Base-by-base conservation (phyloP, 164 flowering plant species). In the Sextonia rubra region DNA sequence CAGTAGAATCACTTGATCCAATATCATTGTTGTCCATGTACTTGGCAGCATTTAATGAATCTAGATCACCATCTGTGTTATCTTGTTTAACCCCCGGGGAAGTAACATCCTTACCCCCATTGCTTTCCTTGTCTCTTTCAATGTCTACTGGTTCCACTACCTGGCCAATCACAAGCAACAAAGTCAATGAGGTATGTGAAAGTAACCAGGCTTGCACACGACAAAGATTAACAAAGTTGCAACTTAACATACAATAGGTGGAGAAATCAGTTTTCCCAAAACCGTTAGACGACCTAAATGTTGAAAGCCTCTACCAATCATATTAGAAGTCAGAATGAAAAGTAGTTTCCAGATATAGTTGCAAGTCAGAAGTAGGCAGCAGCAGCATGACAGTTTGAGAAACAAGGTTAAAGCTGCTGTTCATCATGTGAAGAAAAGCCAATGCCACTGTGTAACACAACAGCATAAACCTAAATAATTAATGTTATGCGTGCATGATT, bases 61-160 rank as follows among this genome's bases (percentile, higher is more conserved):
- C 24, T 73, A 72, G 48, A 74, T 73, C 80, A 48, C 47, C 71
- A 68, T 75, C 82, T 48, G 47, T 2, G 20, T 75, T 78, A 71
- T 79, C 76, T 74, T 81, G 75, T 14, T 77, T 71, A 69, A 65
- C 76, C 58, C 71, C 75, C 68, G 75, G 72, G 75, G 74, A 27
- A 62, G 65, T 63, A 63, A 61, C 24, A 3, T 75, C 80, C 70
- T 76, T 78, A 47, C 25, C 66, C 24, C 30, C 44, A n/a, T 71
- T 5, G 20, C 55, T 14, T 3, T 48, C 72, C 17, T 26, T 15
- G 25, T 7, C 69, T 62, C 23, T 68, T 62, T 69, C 63, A 1
- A 24, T 64, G 23, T 49, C 49, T 2, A 23, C n/a, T 11, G 67
- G 44, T 68, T 47, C 79, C 64, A 78, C 77, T 60, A 68, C 86